Evolutionary conservation across 2,329 filamentous ascomycete genomes (phyloP), one percentile per base, ranked within the genome.

Genomic region (Colletotrichum plurivorum): DNA sequence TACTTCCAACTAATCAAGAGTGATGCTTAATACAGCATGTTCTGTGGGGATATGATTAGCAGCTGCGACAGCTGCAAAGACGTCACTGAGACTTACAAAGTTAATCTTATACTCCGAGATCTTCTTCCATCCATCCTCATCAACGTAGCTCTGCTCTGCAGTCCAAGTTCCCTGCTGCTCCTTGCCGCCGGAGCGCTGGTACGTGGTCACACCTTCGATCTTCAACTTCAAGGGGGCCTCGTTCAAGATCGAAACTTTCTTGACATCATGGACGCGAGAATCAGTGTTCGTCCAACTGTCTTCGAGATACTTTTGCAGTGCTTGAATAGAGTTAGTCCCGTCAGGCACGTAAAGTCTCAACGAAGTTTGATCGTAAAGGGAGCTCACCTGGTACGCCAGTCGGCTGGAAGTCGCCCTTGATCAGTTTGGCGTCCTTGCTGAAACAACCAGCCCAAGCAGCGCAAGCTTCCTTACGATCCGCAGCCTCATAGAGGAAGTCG

Each of bases 251-350:
- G 53, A 56, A 41, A 56, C 36, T 36, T 56, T 56, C 53, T 56
- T 56, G 16, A 56, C 20, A 22, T 56, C 53, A 43, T 56, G 53
- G 7, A 56, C 53, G 10, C 53, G 53, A 45, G 53, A 56, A 36
- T 56, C 53, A 18, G 53, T 56, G 53, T 56, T 56, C 13, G n/a
- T n/a, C 36, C 53, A 56, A 36, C 53, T 56, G 13, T 56, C 53
- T n/a, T 56, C 53, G 5, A 56, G 36, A 15, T 56, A 56, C 18
- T 56, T 56, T 41, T 56, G 53, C 25, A 56, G 53, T 16, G 36
- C 53, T 56, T 18, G 20, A 7, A 4, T 2, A 8, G 9, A 2
- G 10, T 36, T 36, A 48, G 16, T 48, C 15, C 3, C 16, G 15
- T 48, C 45, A 48, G 15, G 8, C 16, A 15, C 5, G 1, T 5